Evolutionary conservation across 768 basidiomycete species (phyloP), one percentile per base, ranked within the genome.

Genomic region (Coprinopsis sp.): DNA sequence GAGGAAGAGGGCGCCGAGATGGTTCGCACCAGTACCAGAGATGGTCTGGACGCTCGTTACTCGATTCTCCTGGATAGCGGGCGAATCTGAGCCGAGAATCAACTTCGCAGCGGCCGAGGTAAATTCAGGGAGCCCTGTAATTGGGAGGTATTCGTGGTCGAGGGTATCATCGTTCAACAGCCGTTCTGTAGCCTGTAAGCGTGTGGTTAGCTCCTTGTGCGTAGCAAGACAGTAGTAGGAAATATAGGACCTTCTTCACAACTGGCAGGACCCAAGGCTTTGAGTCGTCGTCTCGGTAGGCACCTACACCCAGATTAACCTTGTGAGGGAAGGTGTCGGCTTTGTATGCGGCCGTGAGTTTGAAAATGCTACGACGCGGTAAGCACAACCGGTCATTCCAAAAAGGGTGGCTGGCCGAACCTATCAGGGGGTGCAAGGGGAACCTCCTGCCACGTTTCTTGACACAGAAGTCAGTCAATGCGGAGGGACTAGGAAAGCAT

Each of bases 1-100:
- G 54, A 97, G 67, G 74, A 96, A 96, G 43, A 92, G 68, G 2
- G 84, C 93, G 21, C 83, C 94, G 38, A 95, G 77, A 66, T 95
- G 93, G 70, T 95, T 94, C 39, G 94, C 94, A 40, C 94, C 94
- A 2, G 94, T 98, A 22, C 94, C 94, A 12, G 91, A 95, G 54
- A 96, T 88, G 12, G 94, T 94, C 70, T 98, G 94, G 37, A 87
- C 87, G 62, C 84, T 87, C 31, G 79, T 74, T 25, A 83, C 83
- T 41, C 91, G 80, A 24, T 71, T 73, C 51, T 90, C 85, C 53
- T 73, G 67, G 51, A 97, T 69, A 12, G 83, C 87, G 43, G 74
- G 70, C 13, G 87, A 87, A 37, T 81, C 70, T n/a, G 72, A 28
- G 5, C 91, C 90, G 31, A 96, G 73, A 34, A 95, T 85, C 38